phyloP scores from a whole-genome alignment of 345 rosid genomes.

The Conringia planisiliqua region DNA sequence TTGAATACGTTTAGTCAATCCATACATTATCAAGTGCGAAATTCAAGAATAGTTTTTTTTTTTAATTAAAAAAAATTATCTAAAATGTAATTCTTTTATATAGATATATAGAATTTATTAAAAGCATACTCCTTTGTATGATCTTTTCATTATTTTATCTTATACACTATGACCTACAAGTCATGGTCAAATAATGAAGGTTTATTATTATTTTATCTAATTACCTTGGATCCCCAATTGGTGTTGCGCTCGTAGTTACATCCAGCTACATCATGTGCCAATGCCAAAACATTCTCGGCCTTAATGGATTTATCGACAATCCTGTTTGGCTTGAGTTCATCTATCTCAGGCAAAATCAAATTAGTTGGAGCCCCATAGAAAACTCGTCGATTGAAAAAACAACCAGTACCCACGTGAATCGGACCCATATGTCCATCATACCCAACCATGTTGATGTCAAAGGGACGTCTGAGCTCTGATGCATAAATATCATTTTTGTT shows the following conservation, averaged over 20 bases:
- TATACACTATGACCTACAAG: neutral
- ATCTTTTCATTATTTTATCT: no score
- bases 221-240: slow-evolving; percentile 61
- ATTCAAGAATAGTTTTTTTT: no score
- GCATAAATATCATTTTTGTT: slow-evolving; percentile 56
- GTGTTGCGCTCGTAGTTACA: slow-evolving; percentile 54
- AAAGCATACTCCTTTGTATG: no score
- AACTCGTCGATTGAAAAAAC: slow-evolving; percentile 56
- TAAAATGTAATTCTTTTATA: no score
- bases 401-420: slow-evolving; percentile 49
- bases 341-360: slow-evolving; percentile 34
- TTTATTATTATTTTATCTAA: neutral
- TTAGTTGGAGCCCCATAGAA: slow-evolving; percentile 48
- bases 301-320: slow-evolving; percentile 32
- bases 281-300: slow-evolving; percentile 18
- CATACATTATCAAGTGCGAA: no score
- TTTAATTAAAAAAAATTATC: no score
- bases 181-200: neutral
- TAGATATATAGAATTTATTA: no score
- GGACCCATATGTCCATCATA: slow-evolving; percentile 52
- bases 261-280: slow-evolving; percentile 53
- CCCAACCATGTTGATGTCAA: slow-evolving; percentile 43
- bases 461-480: slow-evolving; percentile 37
- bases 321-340: slow-evolving; percentile 33
- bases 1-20: no score